Conservation (phyloP, 2,329 filamentous ascomycete species). For the Lasiodiplodia hormozganensis region DNA sequence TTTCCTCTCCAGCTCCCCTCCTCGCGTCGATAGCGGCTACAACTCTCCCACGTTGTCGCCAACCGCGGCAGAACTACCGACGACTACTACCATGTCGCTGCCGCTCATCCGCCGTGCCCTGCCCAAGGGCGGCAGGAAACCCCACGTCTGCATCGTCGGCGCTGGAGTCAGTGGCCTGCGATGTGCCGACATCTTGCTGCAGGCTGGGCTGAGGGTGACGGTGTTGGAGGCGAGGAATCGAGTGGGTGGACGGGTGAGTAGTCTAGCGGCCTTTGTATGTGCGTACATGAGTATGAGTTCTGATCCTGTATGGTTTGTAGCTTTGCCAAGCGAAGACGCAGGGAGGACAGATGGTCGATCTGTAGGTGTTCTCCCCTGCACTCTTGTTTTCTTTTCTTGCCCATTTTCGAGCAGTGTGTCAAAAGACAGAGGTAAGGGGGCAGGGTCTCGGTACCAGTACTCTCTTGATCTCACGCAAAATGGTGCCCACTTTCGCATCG, state of each 20-base stretch:
- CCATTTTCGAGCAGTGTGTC: background rate
- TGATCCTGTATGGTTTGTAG: conserved; percentile 39
- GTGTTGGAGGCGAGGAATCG: conserved; percentile 72
- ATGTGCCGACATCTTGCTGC: conserved; percentile 71
- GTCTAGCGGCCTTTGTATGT: background rate
- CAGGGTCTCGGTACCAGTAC: conserved; percentile 3
- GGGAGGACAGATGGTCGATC: conserved; percentile 60
- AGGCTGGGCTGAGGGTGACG: conserved; percentile 70
- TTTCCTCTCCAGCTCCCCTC: conserved; percentile 30
- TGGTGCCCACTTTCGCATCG: background rate
- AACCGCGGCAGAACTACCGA: background rate
- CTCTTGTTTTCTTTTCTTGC: background rate
- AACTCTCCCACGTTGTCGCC: background rate
- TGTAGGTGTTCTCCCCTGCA: conserved; percentile 52
- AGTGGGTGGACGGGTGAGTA: conserved; percentile 68
- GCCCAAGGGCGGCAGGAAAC: conserved; percentile 49
- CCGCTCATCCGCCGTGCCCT: conserved; percentile 42
- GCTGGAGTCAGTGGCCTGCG: conserved; percentile 75
- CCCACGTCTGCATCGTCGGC: conserved; percentile 71
- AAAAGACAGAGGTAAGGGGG: background rate
- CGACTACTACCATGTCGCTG: background rate
- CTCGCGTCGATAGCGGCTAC: conserved; percentile 31
- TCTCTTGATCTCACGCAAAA: background rate
- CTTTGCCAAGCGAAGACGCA: conserved; percentile 56
- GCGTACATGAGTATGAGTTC: conserved; percentile 19